These are phyloP conservation scores for Verbascum thapsus DNA, from an alignment of 257 asterid genomes.

Conservation along the genomic window DNA sequence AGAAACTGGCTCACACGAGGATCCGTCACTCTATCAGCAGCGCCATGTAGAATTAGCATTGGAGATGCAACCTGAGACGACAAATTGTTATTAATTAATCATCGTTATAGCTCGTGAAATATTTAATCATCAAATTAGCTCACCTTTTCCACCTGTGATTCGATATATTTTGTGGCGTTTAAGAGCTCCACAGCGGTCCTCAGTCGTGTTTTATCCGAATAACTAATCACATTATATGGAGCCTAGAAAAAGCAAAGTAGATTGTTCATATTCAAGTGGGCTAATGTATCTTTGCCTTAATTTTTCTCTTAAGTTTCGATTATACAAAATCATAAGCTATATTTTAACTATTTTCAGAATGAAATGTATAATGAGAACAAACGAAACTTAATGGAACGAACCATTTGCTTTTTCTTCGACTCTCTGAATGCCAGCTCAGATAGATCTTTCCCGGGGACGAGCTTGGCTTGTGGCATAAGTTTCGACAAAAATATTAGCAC, in stretches of 20 bases:
- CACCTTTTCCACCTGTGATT: constrained; percentile 78
- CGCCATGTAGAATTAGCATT: constrained; percentile 89
- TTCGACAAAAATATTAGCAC: constrained; percentile 63
- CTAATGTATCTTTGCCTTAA: too few relatives aligned
- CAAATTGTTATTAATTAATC: neutral
- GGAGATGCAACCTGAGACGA: constrained; percentile 66
- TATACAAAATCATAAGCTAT: too few relatives aligned
- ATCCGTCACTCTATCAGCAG: constrained; percentile 91
- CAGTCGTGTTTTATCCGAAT: constrained; percentile 78
- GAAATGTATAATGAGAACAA: too few relatives aligned
- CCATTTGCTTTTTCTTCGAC: constrained; percentile 65
- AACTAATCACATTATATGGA: constrained; percentile 83
- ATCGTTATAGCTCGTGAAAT: neutral
- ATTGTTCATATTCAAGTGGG: too few relatives aligned
- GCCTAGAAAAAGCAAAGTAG: constrained; percentile 72
- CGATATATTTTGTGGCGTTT: constrained; percentile 78
- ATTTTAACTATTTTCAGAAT: too few relatives aligned
- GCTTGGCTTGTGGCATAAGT: constrained; percentile 86
- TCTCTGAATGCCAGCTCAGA: constrained; percentile 89
- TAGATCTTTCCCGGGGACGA: constrained; percentile 84
- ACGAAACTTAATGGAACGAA: constrained; percentile 17
- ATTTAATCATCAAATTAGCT: constrained; percentile 2
- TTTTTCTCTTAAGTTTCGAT: too few relatives aligned
- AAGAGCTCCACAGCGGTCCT: constrained; percentile 92
- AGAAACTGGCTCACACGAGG: constrained; percentile 82